Base-by-base conservation (phyloP, 768 basidiomycete genomes). In the Coprinopsis cinerea region DNA sequence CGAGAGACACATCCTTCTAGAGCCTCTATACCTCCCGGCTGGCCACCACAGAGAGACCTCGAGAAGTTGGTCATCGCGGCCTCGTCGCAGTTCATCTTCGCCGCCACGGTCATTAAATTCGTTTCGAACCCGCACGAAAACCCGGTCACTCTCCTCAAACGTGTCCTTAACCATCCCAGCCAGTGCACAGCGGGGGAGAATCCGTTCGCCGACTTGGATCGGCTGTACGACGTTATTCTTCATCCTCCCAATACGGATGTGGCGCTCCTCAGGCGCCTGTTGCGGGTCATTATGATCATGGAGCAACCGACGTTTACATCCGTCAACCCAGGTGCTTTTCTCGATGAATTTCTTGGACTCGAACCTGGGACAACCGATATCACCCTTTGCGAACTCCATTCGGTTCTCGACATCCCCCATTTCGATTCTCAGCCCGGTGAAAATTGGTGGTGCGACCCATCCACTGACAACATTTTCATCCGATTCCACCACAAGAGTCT, bases 81-180 rank as follows among this genome's bases (percentile, higher is more conserved):
- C 11, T 51, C 54, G 13, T 51, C 50, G 1, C 20, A 30, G 6
- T 52, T 44, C 30, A 47, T 49, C 15, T 52, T 40, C n/a, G 47
- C 51, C 1, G 42, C 44, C n/a, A 49, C 44, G 5, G 30, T 46
- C 20, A 42, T 55, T 15, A 44, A 39, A 15, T 55, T 44, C 27
- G 26, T 55, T 28, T 26, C 37, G 20, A 41, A 52, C 15, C 42
- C 24, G 4, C 25, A 34, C 4, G 25, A 34, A 17, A 28, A 22
- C 26, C 48, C 48, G 17, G 28, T 49, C n/a, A 15, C 9, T 14
- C n/a, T 41, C 2, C 40, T 49, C n/a, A 14, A 42, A 3, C 17
- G 25, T 11, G 40, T 43, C 14, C 5, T 43, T n/a, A 6, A 20
- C 4, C 36, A 30, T 36, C 17, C 4, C 46, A 20, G 5, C 30